These are phyloP conservation scores for Cryphonectria naterciae DNA, from an alignment of 2,329 filamentous ascomycete species.

Conservation along the genomic window DNA sequence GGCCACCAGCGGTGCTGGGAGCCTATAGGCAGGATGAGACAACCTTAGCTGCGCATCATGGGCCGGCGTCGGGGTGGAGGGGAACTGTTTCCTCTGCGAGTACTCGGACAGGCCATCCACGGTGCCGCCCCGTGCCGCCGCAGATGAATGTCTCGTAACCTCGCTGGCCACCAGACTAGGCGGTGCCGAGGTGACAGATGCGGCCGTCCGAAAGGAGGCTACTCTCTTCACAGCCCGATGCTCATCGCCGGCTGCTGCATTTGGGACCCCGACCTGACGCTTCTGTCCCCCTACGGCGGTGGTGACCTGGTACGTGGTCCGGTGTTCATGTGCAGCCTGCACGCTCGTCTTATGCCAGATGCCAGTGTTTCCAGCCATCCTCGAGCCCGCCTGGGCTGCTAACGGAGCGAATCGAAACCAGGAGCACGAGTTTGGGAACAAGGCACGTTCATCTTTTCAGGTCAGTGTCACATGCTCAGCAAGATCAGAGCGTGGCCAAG, in stretches of 20 bases:
- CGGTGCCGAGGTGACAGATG: constrained; percentile 23
- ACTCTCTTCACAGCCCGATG: constrained; percentile 12
- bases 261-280: constrained; percentile 30
- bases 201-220: constrained; percentile 20
- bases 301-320: constrained; percentile 27
- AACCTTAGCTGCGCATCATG: constrained; percentile 63
- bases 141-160: constrained; percentile 41
- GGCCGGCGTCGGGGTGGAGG: constrained; percentile 57
- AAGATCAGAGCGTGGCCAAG: not conserved
- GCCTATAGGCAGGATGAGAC: constrained; percentile 64
- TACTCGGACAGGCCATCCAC: constrained; percentile 50
- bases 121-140: constrained; percentile 23
- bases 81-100: constrained; percentile 57
- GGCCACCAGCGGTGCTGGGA: constrained; percentile 62
- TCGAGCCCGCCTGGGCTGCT: constrained; percentile 1
- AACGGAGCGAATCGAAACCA: not conserved
- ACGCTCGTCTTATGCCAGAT: constrained; percentile 35
- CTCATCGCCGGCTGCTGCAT: constrained; percentile 2
- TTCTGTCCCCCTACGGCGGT: constrained; percentile 34
- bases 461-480: not conserved
- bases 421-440: not conserved
- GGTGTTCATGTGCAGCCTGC: constrained; percentile 30
- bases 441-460: constrained; percentile 7
- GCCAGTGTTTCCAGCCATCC: constrained; percentile 27
- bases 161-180: constrained; percentile 45